Percentiles rank a stretch among this genome's conserved stretches.
Evolutionary conservation across 2,329 filamentous ascomycete species (phyloP).

Genomic region (Zasmidium angulare): DNA sequence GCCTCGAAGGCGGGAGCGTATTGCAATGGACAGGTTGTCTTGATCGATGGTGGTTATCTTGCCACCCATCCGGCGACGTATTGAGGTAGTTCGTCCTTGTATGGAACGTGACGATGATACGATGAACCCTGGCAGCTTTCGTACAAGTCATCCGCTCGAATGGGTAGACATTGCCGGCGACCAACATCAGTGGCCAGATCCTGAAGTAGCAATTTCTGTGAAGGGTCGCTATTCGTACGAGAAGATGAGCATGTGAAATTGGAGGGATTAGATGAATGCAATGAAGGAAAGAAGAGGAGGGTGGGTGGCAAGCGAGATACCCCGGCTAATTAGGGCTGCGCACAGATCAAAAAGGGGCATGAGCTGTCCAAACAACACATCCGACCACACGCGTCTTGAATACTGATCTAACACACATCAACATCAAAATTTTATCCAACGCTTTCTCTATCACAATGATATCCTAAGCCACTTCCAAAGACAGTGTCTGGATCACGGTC

Average conservation of each 20-base stretch:
- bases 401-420: too few species aligned
- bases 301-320: background rate
- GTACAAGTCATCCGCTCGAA: too few species aligned
- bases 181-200: too few species aligned
- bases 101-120: too few species aligned
- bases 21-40: background rate
- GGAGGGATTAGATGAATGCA: background rate
- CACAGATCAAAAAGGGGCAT: background rate
- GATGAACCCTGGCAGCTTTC: too few species aligned
- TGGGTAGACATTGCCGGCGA: too few species aligned
- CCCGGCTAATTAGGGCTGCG: background rate
- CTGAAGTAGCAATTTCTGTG: too few species aligned
- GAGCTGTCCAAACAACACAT: background rate
- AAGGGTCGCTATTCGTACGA: too few species aligned
- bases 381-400: background rate
- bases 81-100: background rate
- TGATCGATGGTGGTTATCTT: constrained; percentile 1
- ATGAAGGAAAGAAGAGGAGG: background rate
- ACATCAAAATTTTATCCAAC: background rate
- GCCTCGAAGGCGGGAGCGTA: background rate
- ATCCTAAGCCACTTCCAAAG: background rate
- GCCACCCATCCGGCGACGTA: background rate
- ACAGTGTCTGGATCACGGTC: background rate
- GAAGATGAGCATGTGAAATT: too few species aligned
- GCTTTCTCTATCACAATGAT: background rate